Evolutionary conservation across 306 rosid species (phyloP).

Genomic region (Benincasa hispida): DNA sequence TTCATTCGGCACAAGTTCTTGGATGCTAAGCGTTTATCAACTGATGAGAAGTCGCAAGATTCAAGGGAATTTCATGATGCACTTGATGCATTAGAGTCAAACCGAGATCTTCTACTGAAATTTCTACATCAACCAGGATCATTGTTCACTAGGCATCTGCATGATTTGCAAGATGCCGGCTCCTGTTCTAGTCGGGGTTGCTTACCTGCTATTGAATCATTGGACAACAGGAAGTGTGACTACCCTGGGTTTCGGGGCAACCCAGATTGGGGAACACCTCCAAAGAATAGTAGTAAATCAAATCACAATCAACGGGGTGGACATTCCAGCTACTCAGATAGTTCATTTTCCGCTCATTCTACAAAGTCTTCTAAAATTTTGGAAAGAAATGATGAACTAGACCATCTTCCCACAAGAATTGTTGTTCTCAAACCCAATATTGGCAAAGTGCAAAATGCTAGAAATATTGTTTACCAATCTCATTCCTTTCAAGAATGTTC

Average conservation of each 20-base stretch:
- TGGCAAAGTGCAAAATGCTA: conserved; percentile 49
- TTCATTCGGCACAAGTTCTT: conserved; percentile 79
- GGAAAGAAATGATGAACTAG: conserved; percentile 29
- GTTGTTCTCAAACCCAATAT: conserved; percentile 84
- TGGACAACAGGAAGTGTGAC: conserved; percentile 27
- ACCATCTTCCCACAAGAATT: conserved; percentile 53
- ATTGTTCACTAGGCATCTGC: conserved; percentile 68
- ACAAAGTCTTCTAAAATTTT: conserved; percentile 34
- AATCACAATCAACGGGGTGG: conserved; percentile 36
- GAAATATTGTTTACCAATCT: conserved; percentile 32
- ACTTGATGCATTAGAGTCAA: conserved; percentile 72
- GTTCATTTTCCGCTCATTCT: conserved; percentile 31
- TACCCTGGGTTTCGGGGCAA: conserved; percentile 24
- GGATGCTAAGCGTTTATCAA: conserved; percentile 78
- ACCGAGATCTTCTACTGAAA: conserved; percentile 70
- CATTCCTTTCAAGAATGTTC: conserved; percentile 49
- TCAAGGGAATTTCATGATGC: conserved; percentile 65
- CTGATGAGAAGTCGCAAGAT: conserved; percentile 53
- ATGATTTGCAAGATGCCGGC: conserved; percentile 45
- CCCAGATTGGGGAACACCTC: conserved; percentile 28
- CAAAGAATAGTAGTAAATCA: conserved; percentile 21
- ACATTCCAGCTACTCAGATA: conserved; percentile 30
- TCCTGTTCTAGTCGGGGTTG: conserved; percentile 32
- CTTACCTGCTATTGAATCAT: conserved; percentile 21
- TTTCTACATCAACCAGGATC: conserved; percentile 71